Percentiles rank a stretch among this genome's conserved stretches.
These are phyloP conservation scores for Porphyrellus cyaneotinctus DNA, from an alignment of 768 basidiomycete species.

Conservation along the genomic window DNA sequence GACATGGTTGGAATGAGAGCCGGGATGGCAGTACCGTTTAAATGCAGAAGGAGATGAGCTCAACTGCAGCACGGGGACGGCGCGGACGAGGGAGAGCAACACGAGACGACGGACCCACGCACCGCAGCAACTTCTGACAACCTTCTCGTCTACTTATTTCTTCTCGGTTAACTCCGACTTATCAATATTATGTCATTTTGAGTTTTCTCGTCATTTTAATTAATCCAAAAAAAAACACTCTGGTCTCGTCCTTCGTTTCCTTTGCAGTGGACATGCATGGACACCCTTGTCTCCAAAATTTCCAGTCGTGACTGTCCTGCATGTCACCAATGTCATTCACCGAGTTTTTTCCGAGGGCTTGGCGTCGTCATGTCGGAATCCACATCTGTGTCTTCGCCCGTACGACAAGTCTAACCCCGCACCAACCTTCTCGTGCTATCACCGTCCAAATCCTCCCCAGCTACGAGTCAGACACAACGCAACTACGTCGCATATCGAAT, in stretches of 20 bases:
- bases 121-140: conserved; percentile 9
- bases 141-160: conserved; percentile 21
- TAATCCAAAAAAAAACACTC: not conserved
- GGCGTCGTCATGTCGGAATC: no score
- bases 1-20: conserved; percentile 20
- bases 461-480: no score
- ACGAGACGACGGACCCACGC: conserved; percentile 15
- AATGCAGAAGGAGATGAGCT: conserved; percentile 25
- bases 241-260: no score
- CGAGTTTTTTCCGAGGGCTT: no score
- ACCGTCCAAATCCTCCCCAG: no score
- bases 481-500: no score
- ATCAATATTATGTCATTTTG: conserved; percentile 13
- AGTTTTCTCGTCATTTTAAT: not conserved
- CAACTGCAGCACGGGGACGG: conserved; percentile 9
- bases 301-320: no score
- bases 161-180: conserved; percentile 24
- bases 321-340: no score
- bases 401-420: conserved; percentile 14
- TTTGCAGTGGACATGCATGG: no score
- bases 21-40: conserved; percentile 13
- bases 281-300: no score
- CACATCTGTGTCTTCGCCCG: no score
- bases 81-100: conserved; percentile 6
- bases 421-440: not conserved